Evolutionary conservation across 2,329 filamentous ascomycete species (phyloP), one percentile per base, ranked within the genome.

Genomic region (Teratosphaeria gauchensis): DNA sequence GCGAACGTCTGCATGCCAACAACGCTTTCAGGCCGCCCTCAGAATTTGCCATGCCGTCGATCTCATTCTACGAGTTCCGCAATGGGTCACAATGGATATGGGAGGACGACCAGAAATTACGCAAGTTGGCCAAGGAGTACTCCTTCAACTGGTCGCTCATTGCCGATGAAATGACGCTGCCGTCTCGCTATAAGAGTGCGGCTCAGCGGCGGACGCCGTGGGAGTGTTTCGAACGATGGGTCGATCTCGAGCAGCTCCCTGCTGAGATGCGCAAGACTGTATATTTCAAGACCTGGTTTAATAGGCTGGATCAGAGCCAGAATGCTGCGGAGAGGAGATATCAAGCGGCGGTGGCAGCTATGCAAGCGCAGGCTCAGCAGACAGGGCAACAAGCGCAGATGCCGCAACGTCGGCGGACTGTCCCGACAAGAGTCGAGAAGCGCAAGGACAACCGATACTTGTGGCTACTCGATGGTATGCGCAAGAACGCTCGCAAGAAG

Each of bases 201-300:
- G 85, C 90, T 11, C 92, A 97, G 71, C 83, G 94, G 62, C 84
- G 94, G 54, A 97, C 92, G 2, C 91, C 92, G 0, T 99, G 94
- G 94, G 94, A 99, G 75, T 99, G 94, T 71, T 99, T 99, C 67
- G 94, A 99, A 74, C 84, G 94, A 51, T 99, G 92, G 92, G 88
- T 96, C 57, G 86, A 89, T 65, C 78, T 97, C 12, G 94, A 97
- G 75, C 91, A 92, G 1, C 78, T 96, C 42, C 92, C 94, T 4
- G 84, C 87, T 11, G 94, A 99, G 64, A 95, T 97, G 87, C 86
- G 88, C 19, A 96, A 96, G 76, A 96, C 90, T 0, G 88, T 92
- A 52, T 99, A 97, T 72, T 99, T 97, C 80, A 90, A 91, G 68
- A 84, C 83, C 11, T 87, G 86, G 66, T 83, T 84, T 61, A 77